Evolutionary conservation across 2,329 filamentous ascomycete genomes (phyloP).

Genomic region (Periconia digitata): DNA sequence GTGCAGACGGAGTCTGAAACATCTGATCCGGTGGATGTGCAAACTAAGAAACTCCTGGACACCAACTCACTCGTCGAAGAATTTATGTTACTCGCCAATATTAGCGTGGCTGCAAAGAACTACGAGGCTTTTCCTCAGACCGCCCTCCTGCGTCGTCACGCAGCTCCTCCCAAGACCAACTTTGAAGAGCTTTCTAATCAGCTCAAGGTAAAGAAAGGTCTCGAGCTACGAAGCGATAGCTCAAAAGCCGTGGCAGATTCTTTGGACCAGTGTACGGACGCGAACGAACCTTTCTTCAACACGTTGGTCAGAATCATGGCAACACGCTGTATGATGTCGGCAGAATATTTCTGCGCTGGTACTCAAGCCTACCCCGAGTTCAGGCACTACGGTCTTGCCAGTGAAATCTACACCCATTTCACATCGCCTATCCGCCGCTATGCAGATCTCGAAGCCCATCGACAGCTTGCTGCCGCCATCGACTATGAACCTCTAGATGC

Average conservation of each 20-base stretch:
- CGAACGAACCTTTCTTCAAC: conserved; percentile 92
- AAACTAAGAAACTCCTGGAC: conserved; percentile 90
- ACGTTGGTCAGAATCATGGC: conserved; percentile 96
- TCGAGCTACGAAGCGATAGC: conserved; percentile 80
- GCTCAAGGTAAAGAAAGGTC: conserved; percentile 79
- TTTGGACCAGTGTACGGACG: conserved; percentile 80
- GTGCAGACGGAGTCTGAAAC: conserved; percentile 95
- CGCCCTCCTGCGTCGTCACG: conserved; percentile 89
- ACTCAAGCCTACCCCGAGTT: conserved; percentile 93
- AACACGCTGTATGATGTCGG: conserved; percentile 98
- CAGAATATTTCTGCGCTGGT: conserved; percentile 96
- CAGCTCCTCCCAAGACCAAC: conserved; percentile 88
- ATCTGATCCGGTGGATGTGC: conserved; percentile 92
- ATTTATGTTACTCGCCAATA: conserved; percentile 99
- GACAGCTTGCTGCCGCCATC: conserved; percentile 93
- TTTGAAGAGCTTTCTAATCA: conserved; percentile 94
- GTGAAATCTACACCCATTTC: conserved; percentile 98
- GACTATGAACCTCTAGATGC: conserved; percentile 86
- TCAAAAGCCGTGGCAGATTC: conserved; percentile 93
- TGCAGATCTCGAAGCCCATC: conserved; percentile 91
- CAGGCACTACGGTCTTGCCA: conserved; percentile 93
- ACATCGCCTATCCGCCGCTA: conserved; percentile 96
- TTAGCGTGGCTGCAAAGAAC: conserved; percentile 86
- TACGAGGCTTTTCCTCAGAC: conserved; percentile 93
- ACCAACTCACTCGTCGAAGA: conserved; percentile 98